Conservation (phyloP, 208 protist species). For the Porcisia deanei region DNA sequence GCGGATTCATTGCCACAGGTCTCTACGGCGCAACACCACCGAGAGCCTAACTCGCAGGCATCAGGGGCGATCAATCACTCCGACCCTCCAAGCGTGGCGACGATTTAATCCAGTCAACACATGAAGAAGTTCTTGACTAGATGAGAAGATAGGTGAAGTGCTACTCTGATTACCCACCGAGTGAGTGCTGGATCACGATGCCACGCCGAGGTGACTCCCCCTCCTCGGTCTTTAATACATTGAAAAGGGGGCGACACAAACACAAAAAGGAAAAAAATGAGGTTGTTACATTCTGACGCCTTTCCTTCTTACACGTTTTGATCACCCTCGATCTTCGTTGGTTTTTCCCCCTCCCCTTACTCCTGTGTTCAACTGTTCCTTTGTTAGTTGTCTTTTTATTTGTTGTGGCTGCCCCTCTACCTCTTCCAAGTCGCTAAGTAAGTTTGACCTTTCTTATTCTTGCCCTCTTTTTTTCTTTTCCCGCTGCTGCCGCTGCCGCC, state of each 20-base stretch:
- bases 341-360: background rate
- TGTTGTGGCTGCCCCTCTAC: no score
- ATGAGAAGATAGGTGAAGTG: background rate
- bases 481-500: background rate
- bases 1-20: background rate
- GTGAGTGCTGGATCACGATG: background rate
- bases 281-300: background rate
- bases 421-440: no score
- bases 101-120: background rate
- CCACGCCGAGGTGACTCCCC: background rate
- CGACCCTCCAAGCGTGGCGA: background rate
- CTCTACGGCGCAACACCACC: background rate
- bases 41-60: background rate
- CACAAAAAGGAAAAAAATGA: background rate
- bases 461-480: background rate
- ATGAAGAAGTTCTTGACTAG: background rate
- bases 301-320: background rate
- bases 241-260: background rate
- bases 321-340: background rate
- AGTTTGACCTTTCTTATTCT: background rate
- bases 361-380: background rate
- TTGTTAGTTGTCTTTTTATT: no score
- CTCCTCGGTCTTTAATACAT: background rate
- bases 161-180: background rate
- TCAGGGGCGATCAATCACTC: slow-evolving; percentile 1